Conservation (phyloP, 164 flowering plant species). For the Kalanchoe fedtschenkoi region DNA sequence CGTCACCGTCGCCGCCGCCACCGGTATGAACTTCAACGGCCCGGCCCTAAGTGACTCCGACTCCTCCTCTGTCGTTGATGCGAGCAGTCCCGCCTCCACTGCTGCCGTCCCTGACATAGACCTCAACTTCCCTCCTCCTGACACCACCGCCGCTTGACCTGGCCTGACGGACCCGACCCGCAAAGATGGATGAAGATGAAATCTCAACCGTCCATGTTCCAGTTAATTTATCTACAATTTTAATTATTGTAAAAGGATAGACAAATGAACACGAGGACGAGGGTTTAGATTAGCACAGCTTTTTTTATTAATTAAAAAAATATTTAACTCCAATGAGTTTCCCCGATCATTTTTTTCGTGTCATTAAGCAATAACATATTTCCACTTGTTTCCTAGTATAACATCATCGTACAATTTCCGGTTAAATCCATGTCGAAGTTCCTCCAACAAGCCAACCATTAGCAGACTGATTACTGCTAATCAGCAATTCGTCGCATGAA, state of each 20-base stretch:
- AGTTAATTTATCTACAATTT: neutral
- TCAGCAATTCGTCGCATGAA: too few species aligned
- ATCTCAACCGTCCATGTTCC: neutral
- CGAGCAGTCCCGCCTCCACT: conserved; percentile 10
- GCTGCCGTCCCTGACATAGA: conserved; percentile 12
- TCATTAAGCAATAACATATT: neutral
- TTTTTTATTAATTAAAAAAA: neutral
- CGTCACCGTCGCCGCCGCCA: neutral
- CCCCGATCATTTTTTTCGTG: neutral
- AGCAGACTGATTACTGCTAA: too few species aligned
- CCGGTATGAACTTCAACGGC: conserved; percentile 3
- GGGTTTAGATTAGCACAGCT: neutral
- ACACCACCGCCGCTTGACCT: conserved; percentile 11
- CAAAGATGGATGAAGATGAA: neutral
- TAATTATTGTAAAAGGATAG: neutral
- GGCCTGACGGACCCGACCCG: neutral
- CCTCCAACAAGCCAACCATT: too few species aligned
- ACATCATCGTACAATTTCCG: neutral
- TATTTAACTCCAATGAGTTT: too few species aligned
- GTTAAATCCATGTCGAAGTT: too few species aligned
- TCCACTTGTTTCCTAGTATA: neutral
- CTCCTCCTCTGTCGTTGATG: conserved; percentile 33
- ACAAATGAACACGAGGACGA: neutral
- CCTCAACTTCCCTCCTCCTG: conserved; percentile 21
- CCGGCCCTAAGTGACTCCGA: conserved; percentile 29